Percentiles rank a stretch among this genome's conserved stretches.
Conservation (phyloP, 108 stramenopile species). For the Nannochloropsis oceanica region DNA sequence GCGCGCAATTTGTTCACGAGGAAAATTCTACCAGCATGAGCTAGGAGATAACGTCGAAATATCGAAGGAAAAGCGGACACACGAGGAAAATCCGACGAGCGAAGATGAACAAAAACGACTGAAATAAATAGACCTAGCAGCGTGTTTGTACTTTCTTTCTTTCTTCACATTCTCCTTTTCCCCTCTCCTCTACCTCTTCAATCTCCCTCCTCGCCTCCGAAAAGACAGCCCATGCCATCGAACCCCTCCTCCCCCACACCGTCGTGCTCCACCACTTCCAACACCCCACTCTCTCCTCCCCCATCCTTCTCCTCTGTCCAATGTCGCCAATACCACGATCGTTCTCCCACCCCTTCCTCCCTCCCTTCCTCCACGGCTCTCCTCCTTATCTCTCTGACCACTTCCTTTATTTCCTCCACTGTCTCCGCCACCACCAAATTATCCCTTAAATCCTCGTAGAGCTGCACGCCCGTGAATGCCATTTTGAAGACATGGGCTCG, state of each 20-base stretch:
- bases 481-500: constrained; percentile 80
- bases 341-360: background rate
- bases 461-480: constrained; percentile 60
- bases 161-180: no score
- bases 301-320: background rate
- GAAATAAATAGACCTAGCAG: no score
- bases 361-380: background rate
- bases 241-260: background rate
- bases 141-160: no score
- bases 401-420: constrained; percentile 13
- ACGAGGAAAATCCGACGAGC: no score
- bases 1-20: no score
- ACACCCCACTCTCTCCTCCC: background rate
- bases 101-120: no score
- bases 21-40: no score
- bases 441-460: constrained; percentile 55
- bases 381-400: background rate
- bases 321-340: background rate
- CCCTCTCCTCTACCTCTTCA: no score
- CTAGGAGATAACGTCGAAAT: no score
- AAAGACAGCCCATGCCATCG: background rate
- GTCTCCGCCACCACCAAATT: constrained; percentile 6
- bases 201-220: background rate
- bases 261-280: background rate
- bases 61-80: no score